These are phyloP conservation scores for Dictyostelium firmibasis DNA, from an alignment of 78 protist genomes.

Conservation along the genomic window DNA sequence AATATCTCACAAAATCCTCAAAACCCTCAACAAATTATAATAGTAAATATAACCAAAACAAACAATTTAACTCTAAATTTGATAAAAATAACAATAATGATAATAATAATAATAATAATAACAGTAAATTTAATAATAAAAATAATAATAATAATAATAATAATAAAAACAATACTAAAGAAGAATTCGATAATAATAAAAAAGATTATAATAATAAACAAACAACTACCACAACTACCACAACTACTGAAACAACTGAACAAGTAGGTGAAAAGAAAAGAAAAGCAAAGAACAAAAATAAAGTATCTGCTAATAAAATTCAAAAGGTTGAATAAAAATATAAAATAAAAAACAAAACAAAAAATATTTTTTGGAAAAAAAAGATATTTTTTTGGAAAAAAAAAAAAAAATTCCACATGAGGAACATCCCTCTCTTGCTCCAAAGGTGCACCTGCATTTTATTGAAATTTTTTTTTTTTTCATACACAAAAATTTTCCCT, in stretches of 20 bases:
- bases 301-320: background rate
- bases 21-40: constrained; percentile 10
- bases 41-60: background rate
- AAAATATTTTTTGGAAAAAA: no score
- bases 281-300: constrained; percentile 55
- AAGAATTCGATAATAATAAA: background rate
- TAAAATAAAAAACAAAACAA: background rate
- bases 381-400: no score
- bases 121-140: background rate
- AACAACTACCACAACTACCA: background rate
- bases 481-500: no score
- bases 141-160: background rate
- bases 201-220: background rate
- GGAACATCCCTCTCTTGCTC: no score
- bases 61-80: background rate
- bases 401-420: no score
- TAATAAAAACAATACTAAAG: background rate
- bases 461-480: no score
- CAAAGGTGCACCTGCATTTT: no score
- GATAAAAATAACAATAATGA: background rate
- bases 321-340: constrained; percentile 8
- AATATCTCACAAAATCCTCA: constrained; percentile 35
- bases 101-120: background rate
- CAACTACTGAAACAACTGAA: background rate
- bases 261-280: constrained; percentile 24